A percentile compares a stretch with the other conserved stretches of the same genome.
Conservation (phyloP, 768 basidiomycete species). For the Pholiota conissans region DNA sequence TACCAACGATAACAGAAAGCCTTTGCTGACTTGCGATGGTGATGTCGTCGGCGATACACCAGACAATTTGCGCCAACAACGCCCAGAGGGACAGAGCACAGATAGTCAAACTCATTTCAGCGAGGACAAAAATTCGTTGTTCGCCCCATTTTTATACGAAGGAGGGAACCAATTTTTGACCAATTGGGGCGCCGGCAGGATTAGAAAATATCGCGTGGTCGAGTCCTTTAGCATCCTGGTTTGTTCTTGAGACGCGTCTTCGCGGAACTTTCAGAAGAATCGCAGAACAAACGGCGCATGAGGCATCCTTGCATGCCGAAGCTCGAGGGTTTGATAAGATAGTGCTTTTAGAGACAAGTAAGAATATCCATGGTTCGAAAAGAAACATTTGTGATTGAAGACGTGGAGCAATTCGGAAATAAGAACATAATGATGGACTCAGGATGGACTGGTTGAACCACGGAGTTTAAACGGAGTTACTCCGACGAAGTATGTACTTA, state of each 20-base stretch:
- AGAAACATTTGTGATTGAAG: not conserved
- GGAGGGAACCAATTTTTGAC: not conserved
- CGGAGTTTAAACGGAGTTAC: not conserved
- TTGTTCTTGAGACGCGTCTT: not conserved
- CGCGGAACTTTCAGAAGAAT: not conserved
- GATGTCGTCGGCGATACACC: conserved; percentile 24
- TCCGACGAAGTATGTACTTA: not conserved
- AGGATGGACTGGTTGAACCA: not conserved
- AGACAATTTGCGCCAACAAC: not conserved
- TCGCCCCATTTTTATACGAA: not conserved
- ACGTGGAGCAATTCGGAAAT: not conserved
- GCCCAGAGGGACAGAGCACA: not conserved
- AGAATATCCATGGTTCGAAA: not conserved
- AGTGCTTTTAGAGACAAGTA: too few relatives aligned
- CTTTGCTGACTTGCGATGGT: conserved; percentile 35
- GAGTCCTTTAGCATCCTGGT: not conserved
- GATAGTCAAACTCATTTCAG: not conserved
- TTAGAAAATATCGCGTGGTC: not conserved
- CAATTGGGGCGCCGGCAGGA: not conserved
- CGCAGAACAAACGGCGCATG: not conserved
- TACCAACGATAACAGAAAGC: conserved; percentile 37
- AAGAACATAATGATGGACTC: not conserved
- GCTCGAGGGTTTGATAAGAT: not conserved
- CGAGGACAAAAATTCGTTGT: not conserved
- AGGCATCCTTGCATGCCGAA: not conserved